phyloP scores from a whole-genome alignment of 495 filamentous ascomycete genomes.

The Xylaria intraflava region DNA sequence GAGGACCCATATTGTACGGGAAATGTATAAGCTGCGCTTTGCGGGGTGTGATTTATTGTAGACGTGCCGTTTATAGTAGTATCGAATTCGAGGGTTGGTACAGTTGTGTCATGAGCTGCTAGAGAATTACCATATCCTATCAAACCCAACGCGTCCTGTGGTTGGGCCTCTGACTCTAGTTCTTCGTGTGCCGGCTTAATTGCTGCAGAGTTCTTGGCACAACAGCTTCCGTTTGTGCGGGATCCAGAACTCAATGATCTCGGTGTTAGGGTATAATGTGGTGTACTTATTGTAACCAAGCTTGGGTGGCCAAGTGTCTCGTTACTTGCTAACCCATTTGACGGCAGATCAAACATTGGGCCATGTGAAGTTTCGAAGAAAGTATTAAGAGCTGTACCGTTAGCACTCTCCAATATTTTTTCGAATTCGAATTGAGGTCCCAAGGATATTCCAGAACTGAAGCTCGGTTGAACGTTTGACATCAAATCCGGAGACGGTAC shows the following conservation, averaged over 20 bases:
- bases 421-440: neutral
- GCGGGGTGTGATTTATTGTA: conserved; percentile 11
- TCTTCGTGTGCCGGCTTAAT: conserved; percentile 9
- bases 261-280: conserved; percentile 18
- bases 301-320: conserved; percentile 13
- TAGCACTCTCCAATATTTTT: conserved; percentile 4
- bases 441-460: neutral
- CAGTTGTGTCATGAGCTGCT: neutral
- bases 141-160: neutral
- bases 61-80: neutral
- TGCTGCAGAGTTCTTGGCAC: neutral
- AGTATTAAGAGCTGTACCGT: neutral
- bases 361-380: conserved; percentile 1
- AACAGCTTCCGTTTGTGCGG: conserved; percentile 19
- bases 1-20: conserved; percentile 34
- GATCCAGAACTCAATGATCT: conserved; percentile 8
- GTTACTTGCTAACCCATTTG: conserved; percentile 9
- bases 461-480: neutral
- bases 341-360: neutral
- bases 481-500: neutral
- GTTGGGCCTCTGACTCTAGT: conserved; percentile 5
- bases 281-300: conserved; percentile 11
- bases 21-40: conserved; percentile 25
- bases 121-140: conserved; percentile 6
- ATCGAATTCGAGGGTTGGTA: conserved; percentile 1